Conservation (phyloP, 1,139 yeast species). For the Diutina neorugosa region DNA sequence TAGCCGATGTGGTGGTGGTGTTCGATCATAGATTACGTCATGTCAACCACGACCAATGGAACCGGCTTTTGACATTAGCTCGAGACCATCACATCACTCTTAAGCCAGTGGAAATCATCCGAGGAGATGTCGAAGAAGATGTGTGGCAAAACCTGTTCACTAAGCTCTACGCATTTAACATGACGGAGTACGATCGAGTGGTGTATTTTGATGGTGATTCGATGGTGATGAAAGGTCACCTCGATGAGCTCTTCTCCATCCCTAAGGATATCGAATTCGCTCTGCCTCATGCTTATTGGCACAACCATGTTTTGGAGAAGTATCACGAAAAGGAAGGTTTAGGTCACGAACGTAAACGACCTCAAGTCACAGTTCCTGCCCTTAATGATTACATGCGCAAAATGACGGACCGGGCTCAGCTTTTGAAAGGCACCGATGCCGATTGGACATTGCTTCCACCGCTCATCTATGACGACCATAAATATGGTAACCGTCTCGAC, state of each 20-base stretch:
- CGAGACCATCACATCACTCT: not conserved
- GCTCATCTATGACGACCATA: not conserved
- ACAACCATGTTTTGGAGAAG: conserved; percentile 1
- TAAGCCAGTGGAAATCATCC: conserved; percentile 7
- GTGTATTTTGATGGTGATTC: conserved; percentile 35
- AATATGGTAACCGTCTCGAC: not conserved
- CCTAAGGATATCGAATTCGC: conserved; percentile 9
- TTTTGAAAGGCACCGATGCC: not conserved
- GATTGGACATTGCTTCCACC: not conserved
- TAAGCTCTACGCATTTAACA: conserved; percentile 39
- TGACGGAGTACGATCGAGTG: conserved; percentile 28
- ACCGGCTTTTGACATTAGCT: conserved; percentile 5
- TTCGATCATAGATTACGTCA: not conserved
- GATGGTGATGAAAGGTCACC: conserved; percentile 16
- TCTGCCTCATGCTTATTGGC: conserved; percentile 4
- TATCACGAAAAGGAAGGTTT: not conserved
- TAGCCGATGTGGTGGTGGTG: not conserved
- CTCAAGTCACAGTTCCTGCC: not conserved
- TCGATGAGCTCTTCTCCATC: conserved; percentile 23
- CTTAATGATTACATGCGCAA: not conserved
- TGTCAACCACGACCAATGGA: conserved; percentile 1
- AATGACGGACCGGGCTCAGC: not conserved
- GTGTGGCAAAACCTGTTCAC: conserved; percentile 44
- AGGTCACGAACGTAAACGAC: not conserved
- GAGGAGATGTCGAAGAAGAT: conserved; percentile 10